These are phyloP conservation scores for Kuraishia piskuri DNA, from an alignment of 805 yeast species.

Conservation along the genomic window DNA sequence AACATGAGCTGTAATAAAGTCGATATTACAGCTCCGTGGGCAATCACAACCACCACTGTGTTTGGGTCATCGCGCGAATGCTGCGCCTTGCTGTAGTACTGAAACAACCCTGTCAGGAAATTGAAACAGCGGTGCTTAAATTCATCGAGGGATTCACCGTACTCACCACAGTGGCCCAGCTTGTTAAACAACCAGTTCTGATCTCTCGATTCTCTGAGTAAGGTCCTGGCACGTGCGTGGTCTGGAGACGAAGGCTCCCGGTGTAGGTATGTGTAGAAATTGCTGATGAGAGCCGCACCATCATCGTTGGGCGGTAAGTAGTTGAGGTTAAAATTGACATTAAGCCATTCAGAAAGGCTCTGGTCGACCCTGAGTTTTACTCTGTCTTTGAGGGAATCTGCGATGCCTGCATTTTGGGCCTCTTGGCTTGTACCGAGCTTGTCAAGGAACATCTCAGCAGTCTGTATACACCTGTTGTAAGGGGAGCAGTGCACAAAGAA, in stretches of 20 bases:
- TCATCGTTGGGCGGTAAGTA: constrained; percentile 36
- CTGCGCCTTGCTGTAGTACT: constrained; percentile 19
- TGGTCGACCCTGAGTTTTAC: constrained; percentile 30
- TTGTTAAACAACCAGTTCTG: constrained; percentile 24
- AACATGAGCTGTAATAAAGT: constrained; percentile 27
- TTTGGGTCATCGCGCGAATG: constrained; percentile 19
- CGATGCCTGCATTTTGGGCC: background rate
- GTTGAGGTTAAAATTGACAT: constrained; percentile 27
- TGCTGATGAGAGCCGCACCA: constrained; percentile 30
- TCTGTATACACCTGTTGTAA: constrained; percentile 34
- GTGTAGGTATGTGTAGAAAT: constrained; percentile 28
- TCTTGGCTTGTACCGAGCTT: constrained; percentile 7
- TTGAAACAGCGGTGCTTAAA: constrained; percentile 27
- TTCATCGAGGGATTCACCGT: constrained; percentile 28
- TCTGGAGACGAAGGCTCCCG: constrained; percentile 11
- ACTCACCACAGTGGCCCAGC: constrained; percentile 34
- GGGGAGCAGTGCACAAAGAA: constrained; percentile 32
- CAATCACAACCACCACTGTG: constrained; percentile 23
- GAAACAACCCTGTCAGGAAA: constrained; percentile 24
- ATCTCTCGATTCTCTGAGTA: constrained; percentile 15
- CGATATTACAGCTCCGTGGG: constrained; percentile 37
- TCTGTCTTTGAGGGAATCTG: constrained; percentile 3
- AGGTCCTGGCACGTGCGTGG: constrained; percentile 10
- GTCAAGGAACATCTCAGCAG: constrained; percentile 22
- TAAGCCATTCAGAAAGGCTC: constrained; percentile 34